A percentile compares a stretch with the other conserved stretches of the same genome.
Conservation (phyloP, 2,329 filamentous ascomycete genomes). For the Dactylonectria estremocensis region DNA sequence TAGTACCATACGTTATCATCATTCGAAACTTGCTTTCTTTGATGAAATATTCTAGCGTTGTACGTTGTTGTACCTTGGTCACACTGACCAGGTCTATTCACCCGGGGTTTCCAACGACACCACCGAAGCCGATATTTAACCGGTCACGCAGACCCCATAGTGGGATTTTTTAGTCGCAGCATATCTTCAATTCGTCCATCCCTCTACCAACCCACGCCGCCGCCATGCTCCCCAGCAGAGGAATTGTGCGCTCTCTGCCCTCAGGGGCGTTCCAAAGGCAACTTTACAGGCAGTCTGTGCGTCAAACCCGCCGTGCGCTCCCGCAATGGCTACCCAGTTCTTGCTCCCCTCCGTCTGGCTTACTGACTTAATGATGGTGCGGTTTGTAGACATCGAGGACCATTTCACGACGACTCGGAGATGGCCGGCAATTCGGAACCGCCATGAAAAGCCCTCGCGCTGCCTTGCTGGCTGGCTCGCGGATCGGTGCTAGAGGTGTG, state of each 20-base stretch:
- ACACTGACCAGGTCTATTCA: slow-evolving; percentile 28
- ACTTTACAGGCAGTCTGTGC: slow-evolving; percentile 50
- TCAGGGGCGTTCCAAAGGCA: slow-evolving; percentile 52
- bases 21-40: not conserved
- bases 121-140: slow-evolving; percentile 54
- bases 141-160: slow-evolving; percentile 39
- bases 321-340: slow-evolving; percentile 25
- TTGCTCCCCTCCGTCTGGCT: slow-evolving; percentile 12
- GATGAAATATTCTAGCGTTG: not conserved
- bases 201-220: slow-evolving; percentile 42
- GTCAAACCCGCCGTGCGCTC: slow-evolving; percentile 9
- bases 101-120: slow-evolving; percentile 17
- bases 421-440: slow-evolving; percentile 56
- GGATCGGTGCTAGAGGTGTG: slow-evolving; percentile 40
- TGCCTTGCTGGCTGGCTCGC: slow-evolving; percentile 41
- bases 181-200: slow-evolving; percentile 39
- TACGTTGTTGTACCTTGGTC: not conserved
- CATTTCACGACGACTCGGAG: slow-evolving; percentile 49
- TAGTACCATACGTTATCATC: not conserved
- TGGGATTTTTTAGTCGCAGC: slow-evolving; percentile 46
- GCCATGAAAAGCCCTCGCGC: slow-evolving; percentile 44
- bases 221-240: slow-evolving; percentile 64
- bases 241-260: slow-evolving; percentile 58
- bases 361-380: slow-evolving; percentile 13
- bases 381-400: slow-evolving; percentile 44